Conservation (phyloP, 768 basidiomycete genomes). For the Psilocybe tampanensis region DNA sequence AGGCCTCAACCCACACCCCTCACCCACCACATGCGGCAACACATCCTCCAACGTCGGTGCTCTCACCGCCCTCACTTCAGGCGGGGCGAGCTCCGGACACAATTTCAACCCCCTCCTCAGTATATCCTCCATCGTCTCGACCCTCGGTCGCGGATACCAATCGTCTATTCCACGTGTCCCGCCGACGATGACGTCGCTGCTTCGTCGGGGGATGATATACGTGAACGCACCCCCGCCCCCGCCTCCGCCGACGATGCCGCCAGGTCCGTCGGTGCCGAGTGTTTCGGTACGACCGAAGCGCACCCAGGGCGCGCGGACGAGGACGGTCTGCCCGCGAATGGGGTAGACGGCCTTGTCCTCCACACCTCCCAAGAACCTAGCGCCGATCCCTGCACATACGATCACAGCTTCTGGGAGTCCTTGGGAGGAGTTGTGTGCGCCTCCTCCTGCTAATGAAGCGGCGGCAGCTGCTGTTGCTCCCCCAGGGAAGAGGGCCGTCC, state of each 20-base stretch:
- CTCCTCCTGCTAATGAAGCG: too few relatives aligned
- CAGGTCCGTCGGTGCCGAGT: constrained; percentile 14
- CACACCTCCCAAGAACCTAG: constrained; percentile 76
- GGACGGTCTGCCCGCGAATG: constrained; percentile 82
- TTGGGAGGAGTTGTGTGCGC: constrained; percentile 28
- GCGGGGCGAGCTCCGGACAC: constrained; percentile 60
- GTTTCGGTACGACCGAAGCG: constrained; percentile 55
- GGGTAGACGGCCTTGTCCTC: constrained; percentile 78
- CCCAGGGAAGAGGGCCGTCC: constrained; percentile 38
- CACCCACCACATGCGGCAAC: constrained; percentile 46
- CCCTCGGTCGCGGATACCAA: constrained; percentile 70
- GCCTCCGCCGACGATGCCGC: too few relatives aligned
- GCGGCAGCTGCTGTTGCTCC: too few relatives aligned
- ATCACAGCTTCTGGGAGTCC: constrained; percentile 61
- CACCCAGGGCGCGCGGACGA: constrained; percentile 71
- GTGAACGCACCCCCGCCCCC: constrained; percentile 44
- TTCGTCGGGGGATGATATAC: constrained; percentile 66
- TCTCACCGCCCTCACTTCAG: constrained; percentile 47
- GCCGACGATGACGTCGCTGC: constrained; percentile 65
- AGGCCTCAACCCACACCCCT: constrained; percentile 67
- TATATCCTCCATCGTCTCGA: constrained; percentile 63
- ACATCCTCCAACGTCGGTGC: constrained; percentile 53
- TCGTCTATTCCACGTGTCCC: constrained; percentile 61
- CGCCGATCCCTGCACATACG: constrained; percentile 74
- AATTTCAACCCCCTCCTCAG: constrained; percentile 51